Evolutionary conservation across 2,329 filamentous ascomycete species (phyloP), one percentile per base, ranked within the genome.

Genomic region (Dactylonectria estremocensis): DNA sequence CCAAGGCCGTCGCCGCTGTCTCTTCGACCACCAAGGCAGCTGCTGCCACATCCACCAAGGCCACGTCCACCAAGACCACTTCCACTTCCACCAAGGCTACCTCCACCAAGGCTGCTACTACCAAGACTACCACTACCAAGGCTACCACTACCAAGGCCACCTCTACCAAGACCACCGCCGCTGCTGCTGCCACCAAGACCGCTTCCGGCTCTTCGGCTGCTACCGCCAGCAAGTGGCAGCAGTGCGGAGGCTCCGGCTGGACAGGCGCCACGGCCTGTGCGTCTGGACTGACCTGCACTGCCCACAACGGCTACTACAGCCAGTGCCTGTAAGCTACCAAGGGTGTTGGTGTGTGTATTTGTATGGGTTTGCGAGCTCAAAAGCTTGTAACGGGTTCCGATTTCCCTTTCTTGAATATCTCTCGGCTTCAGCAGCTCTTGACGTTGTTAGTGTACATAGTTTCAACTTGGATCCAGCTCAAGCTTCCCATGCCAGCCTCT

Each of bases 231-330:
- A 50, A 61, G 46, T 74, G 63, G 3, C 62, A 54, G 24, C 68
- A 74, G 53, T 79, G 77, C 55, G 76, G 77, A 11, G 77, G 76
- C 11, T 52, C 53, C 10, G 63, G 66, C 45, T 77, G 68, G 62
- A 74, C 64, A 5, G 74, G 77, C 2, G 57, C 73, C 13, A 74
- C 69, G 8, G 64, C 61, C n/a, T 78, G 75, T 33, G 69, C 53
- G 3, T 49, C 66, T 24, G 76, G 74, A 4, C 37, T 69, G 48
- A 76, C 58, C 24, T 75, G 74, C 40, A 68, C 60, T 43, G 66
- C 71, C 60, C 61, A 66, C 35, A 77, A 73, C 18, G 69, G 74
- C 11, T 78, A 68, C 72, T 78, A 77, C 66, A 72, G 66, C 2
- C 77, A 78, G 68, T 78, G 77, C 45, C 3, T 77, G 1, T 74